Evolutionary conservation across 441 rosid species (phyloP).

Genomic region (Francoa sonchifolia): DNA sequence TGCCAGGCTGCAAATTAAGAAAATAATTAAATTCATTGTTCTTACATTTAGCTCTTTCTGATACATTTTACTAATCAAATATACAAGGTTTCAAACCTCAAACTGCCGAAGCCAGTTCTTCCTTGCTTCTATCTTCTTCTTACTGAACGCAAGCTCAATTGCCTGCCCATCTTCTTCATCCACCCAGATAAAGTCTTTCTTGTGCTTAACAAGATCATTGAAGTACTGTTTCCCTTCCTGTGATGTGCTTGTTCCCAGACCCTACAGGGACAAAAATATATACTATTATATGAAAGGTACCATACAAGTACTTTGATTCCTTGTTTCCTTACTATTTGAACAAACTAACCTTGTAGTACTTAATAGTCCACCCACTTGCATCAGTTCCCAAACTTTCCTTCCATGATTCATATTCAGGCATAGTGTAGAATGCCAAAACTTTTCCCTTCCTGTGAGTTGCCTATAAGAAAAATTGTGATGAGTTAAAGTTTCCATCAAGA

Average conservation of each 20-base stretch:
- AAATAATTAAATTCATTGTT: conserved; percentile 11
- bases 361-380: conserved; percentile 78
- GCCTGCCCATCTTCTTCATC: conserved; percentile 75
- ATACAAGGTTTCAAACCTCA: conserved; percentile 31
- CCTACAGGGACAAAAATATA: conserved; percentile 30
- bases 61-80: no score
- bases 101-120: conserved; percentile 78
- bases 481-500: neutral
- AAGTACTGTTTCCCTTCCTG: conserved; percentile 76
- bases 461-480: conserved; percentile 22
- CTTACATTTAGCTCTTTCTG: no score
- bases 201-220: conserved; percentile 39
- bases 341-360: conserved; percentile 80
- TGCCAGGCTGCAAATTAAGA: conserved; percentile 67
- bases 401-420: conserved; percentile 91
- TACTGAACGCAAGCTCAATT: conserved; percentile 97
- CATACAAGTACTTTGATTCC: neutral
- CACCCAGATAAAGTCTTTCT: conserved; percentile 77
- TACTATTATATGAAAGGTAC: conserved; percentile 1
- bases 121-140: conserved; percentile 89
- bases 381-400: conserved; percentile 54
- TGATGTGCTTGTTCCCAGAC: conserved; percentile 83
- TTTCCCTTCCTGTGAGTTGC: conserved; percentile 43
- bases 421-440: conserved; percentile 59
- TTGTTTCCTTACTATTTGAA: conserved; percentile 6